Evolutionary conservation across 169 alveolate genomes (phyloP).

Genomic region (Amoebophrya sp.): DNA sequence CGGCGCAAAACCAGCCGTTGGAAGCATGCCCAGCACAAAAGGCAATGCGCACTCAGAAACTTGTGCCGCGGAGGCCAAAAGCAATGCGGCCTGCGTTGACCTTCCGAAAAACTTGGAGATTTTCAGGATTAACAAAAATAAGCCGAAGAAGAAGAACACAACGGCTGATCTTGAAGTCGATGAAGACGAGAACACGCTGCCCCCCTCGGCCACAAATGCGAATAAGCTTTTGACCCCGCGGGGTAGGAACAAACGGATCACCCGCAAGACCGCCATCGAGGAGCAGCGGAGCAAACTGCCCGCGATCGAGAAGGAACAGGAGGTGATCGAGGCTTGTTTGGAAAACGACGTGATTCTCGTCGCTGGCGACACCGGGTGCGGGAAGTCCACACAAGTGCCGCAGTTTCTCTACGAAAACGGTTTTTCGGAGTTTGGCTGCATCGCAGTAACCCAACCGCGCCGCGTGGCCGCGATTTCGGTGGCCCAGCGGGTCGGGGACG

Average conservation of each 20-base stretch:
- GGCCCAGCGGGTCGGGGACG: constrained; percentile 84
- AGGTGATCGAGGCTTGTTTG: constrained; percentile 61
- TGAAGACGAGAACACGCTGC: not conserved
- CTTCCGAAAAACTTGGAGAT: too few relatives aligned
- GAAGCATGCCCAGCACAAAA: too few relatives aligned
- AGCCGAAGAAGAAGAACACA: not conserved
- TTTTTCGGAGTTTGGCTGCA: constrained; percentile 65
- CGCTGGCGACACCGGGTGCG: constrained; percentile 89
- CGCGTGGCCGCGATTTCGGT: constrained; percentile 93
- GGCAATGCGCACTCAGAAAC: too few relatives aligned
- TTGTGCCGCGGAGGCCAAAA: too few relatives aligned
- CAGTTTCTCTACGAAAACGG: constrained; percentile 84
- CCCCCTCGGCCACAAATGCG: not conserved
- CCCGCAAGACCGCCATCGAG: constrained; percentile 53
- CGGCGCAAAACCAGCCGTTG: too few relatives aligned
- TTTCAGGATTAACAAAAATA: too few relatives aligned
- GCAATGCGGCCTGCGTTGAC: too few relatives aligned
- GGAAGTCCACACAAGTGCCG: constrained; percentile 90
- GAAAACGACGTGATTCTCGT: constrained; percentile 74
- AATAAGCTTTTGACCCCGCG: constrained; percentile 19
- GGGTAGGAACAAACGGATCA: constrained; percentile 11
- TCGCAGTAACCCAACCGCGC: constrained; percentile 88
- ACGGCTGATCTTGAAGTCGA: not conserved
- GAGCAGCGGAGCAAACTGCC: constrained; percentile 69
- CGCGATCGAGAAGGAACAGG: constrained; percentile 63